Evolutionary conservation across 441 rosid species (phyloP).

Genomic region (Biscutella laevigata): DNA sequence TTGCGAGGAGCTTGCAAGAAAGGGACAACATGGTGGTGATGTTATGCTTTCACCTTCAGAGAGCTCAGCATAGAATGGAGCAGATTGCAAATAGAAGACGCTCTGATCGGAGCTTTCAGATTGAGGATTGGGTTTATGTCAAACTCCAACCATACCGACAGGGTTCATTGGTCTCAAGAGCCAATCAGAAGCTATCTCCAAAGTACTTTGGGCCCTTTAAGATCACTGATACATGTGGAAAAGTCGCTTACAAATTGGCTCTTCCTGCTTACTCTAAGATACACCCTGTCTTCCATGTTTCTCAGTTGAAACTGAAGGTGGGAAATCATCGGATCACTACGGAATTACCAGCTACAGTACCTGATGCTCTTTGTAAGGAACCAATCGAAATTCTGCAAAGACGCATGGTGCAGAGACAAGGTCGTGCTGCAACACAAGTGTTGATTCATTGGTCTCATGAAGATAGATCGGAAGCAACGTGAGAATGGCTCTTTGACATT

Average conservation of each 20-base stretch:
- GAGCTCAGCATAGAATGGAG: too few species aligned
- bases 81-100: too few species aligned
- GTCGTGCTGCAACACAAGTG: too few species aligned
- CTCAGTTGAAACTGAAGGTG: background rate
- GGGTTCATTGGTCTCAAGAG: rapidly evolving
- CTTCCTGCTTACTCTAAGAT: background rate
- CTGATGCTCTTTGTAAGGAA: too few species aligned
- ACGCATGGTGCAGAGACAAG: too few species aligned
- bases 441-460: too few species aligned
- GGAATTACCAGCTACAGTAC: too few species aligned
- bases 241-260: background rate
- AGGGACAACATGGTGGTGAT: background rate
- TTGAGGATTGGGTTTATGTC: background rate
- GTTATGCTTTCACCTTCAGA: too few species aligned
- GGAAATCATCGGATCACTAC: too few species aligned
- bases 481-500: too few species aligned
- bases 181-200: background rate
- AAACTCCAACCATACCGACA: background rate
- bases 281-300: background rate
- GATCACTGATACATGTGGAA: background rate
- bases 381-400: too few species aligned
- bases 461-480: too few species aligned
- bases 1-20: background rate
- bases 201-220: background rate
- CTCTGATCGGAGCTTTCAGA: rapidly evolving